Evolutionary conservation across 225 moss, liverwort and hornwort species (phyloP), one percentile per base, ranked within the genome.

Genomic region (Bryoerythrophyllum caledonicum): DNA sequence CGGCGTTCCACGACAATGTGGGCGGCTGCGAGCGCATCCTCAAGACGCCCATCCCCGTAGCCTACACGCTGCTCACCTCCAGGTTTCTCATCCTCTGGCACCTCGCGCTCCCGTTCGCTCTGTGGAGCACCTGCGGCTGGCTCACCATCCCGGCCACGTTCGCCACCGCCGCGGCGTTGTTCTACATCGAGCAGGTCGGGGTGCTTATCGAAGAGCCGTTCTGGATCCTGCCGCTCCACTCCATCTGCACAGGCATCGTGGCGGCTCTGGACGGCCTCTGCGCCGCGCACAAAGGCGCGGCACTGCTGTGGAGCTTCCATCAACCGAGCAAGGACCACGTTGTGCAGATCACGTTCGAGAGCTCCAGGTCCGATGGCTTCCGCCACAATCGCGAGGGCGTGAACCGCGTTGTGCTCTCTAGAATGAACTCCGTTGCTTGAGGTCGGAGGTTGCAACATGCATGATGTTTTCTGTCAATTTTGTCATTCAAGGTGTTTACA

Each of bases 61-160:
- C 95, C 0, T 96, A 93, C 65, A 96, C 95, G 10, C 82, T 83
- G 11, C 72, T 96, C 19, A 96, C 95, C 4, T 93, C 95, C 0
- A 78, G 93, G 46, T 87, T 91, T 25, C 64, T 96, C 54, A 80
- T 88, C 21, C 38, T 93, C 0, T 96, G 95, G 95, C 95, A 96
- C 24, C 43, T 96, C 70, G 80, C 73, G 1, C 82, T 93, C 20
- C 95, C 95, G 0, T 66, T 96, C 0, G 89, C 90, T 12, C 77
- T 96, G 6, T 96, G 95, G 93, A 67, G 83, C 34, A 78, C 78
- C 1, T 91, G 95, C 80, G 72, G 70, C 0, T 93, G 91, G 95
- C 87, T 87, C 68, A 83, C 91, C 4, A 83, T 96, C 5, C 91
- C 93, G 34, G 90, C 84, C 12, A 82, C 83, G 0, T 85, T 82